phyloP scores from a whole-genome alignment of 306 rosid genomes.

The Dalbergia cultrata region DNA sequence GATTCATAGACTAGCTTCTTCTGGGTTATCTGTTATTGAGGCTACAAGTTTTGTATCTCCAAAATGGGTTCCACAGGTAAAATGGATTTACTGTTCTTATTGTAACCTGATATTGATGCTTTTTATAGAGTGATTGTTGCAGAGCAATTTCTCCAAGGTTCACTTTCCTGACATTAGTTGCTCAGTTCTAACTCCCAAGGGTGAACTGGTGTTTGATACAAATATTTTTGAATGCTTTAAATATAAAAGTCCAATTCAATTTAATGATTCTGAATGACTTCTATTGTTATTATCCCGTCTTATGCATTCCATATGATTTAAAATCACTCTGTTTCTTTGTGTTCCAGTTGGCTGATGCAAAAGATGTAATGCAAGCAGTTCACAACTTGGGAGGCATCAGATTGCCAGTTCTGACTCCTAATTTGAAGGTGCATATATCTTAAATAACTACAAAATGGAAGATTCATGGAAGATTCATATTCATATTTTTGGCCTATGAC shows the following conservation, averaged over 20 bases:
- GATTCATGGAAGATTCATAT: background rate
- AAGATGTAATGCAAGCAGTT: conserved; percentile 82
- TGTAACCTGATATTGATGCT: conserved; percentile 28
- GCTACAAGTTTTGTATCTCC: conserved; percentile 98
- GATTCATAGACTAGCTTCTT: conserved; percentile 76
- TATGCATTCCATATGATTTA: conserved; percentile 10
- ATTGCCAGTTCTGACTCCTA: conserved; percentile 90
- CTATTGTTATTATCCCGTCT: conserved; percentile 8
- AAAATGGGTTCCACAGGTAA: conserved; percentile 97
- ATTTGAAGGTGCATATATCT: conserved; percentile 66
- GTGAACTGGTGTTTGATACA: background rate
- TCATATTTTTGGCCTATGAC: conserved; percentile 38
- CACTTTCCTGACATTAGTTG: conserved; percentile 12
- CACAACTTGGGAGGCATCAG: conserved; percentile 63
- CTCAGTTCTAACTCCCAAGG: background rate
- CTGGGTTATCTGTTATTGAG: conserved; percentile 85
- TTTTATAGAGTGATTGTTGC: conserved; percentile 21
- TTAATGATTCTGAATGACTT: conserved; percentile 19
- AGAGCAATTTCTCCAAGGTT: conserved; percentile 18
- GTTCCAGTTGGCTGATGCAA: conserved; percentile 85
- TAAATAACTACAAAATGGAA: background rate
- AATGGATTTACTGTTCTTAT: conserved; percentile 17
- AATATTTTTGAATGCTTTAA: too few relatives aligned
- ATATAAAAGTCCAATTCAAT: background rate
- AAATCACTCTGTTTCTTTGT: conserved; percentile 22